These are phyloP conservation scores for Sodiomyces alkalinus DNA, from an alignment of 2,329 filamentous ascomycete genomes.

Conservation along the genomic window DNA sequence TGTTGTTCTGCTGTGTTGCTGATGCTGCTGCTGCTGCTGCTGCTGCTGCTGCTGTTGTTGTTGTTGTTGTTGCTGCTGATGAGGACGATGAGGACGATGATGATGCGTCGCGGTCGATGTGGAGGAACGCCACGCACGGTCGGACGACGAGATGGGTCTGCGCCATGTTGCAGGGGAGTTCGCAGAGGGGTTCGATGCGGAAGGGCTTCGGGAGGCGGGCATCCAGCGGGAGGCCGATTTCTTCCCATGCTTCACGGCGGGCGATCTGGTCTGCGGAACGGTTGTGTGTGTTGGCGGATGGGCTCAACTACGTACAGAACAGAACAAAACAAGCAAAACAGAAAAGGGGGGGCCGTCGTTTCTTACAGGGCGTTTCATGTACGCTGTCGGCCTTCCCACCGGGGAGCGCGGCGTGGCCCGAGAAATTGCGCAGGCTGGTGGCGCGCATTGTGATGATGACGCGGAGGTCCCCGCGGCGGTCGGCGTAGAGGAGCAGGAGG, in stretches of 20 bases:
- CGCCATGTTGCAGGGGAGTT: conserved; percentile 62
- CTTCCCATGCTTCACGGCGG: conserved; percentile 78
- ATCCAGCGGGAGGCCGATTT: conserved; percentile 76
- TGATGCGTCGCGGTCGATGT: conserved; percentile 44
- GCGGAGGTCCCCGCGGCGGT: conserved; percentile 62
- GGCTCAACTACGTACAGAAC: too few relatives aligned
- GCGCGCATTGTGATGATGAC: conserved; percentile 57
- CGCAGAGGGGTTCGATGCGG: conserved; percentile 73
- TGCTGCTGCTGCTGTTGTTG: conserved; percentile 3
- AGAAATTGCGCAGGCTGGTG: conserved; percentile 48
- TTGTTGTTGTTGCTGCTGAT: too few relatives aligned
- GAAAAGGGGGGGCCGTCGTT: conserved; percentile 1
- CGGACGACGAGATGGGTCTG: conserved; percentile 59
- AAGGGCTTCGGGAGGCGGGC: conserved; percentile 59
- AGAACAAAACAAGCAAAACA: background rate
- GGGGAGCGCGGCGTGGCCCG: conserved; percentile 78
- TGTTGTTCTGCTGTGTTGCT: conserved; percentile 5
- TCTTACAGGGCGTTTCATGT: conserved; percentile 47
- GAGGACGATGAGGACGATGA: too few relatives aligned
- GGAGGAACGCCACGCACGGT: conserved; percentile 65
- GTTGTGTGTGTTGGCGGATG: too few relatives aligned
- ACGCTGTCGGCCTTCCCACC: conserved; percentile 54
- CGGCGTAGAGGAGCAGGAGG: conserved; percentile 74
- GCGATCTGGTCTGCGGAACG: conserved; percentile 56
- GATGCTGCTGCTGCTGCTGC: too few relatives aligned